Conservation (phyloP, 495 filamentous ascomycete genomes). For the Polyplosphaeria fusca region DNA sequence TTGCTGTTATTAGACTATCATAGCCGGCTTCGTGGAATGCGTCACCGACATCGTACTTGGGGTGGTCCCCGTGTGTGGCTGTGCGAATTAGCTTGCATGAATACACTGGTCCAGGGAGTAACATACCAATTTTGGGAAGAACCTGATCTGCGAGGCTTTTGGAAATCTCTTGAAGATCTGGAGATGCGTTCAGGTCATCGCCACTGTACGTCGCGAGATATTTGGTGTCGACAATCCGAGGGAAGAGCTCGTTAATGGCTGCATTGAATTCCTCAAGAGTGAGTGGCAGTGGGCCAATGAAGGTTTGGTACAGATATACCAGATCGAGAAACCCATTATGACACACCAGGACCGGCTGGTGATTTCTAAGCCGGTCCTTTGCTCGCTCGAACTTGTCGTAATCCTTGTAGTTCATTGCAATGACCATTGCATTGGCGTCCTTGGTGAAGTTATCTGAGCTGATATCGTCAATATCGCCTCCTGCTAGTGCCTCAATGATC, state of each 20-base stretch:
- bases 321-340: constrained; percentile 79
- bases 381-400: constrained; percentile 39
- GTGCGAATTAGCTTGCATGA: constrained; percentile 10
- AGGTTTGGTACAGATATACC: constrained; percentile 65
- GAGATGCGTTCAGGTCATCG: constrained; percentile 49
- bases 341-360: constrained; percentile 59
- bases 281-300: constrained; percentile 63
- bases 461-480: constrained; percentile 55
- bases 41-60: constrained; percentile 47
- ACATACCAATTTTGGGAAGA: constrained; percentile 49
- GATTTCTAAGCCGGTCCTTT: constrained; percentile 45
- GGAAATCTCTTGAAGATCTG: constrained; percentile 53
- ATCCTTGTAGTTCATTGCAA: constrained; percentile 34
- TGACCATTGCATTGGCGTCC: constrained; percentile 27
- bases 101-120: background rate
- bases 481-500: constrained; percentile 65
- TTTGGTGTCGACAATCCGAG: constrained; percentile 73
- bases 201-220: constrained; percentile 62
- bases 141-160: constrained; percentile 41
- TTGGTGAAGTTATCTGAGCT: constrained; percentile 44
- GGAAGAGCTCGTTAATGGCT: constrained; percentile 58
- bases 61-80: constrained; percentile 46
- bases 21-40: constrained; percentile 67
- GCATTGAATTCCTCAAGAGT: constrained; percentile 59
- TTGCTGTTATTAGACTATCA: constrained; percentile 68